phyloP scores from a whole-genome alignment of 352 stramenopile species.

The Pythium dissotocum region DNA sequence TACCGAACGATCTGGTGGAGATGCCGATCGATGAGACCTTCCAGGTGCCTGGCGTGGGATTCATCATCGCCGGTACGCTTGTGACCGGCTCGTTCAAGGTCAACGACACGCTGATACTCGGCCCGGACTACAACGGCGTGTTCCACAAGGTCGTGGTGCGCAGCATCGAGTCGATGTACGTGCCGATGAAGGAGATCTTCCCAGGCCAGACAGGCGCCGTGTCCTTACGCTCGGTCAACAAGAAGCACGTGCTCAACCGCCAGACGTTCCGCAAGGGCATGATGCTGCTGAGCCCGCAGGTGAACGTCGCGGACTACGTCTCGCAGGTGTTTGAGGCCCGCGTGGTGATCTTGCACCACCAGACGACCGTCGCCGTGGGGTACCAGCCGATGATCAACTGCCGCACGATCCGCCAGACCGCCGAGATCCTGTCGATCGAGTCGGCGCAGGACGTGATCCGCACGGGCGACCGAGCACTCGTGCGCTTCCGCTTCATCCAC shows the following conservation, averaged over 20 bases:
- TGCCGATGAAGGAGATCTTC: constrained; percentile 86
- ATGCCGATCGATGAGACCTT: constrained; percentile 90
- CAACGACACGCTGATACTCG: constrained; percentile 88
- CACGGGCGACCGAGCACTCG: constrained; percentile 88
- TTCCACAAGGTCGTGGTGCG: constrained; percentile 88
- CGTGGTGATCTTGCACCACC: constrained; percentile 94
- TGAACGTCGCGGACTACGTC: constrained; percentile 75
- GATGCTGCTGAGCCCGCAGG: constrained; percentile 84
- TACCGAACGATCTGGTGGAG: constrained; percentile 54
- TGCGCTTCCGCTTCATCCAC: constrained; percentile 91
- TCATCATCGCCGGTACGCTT: constrained; percentile 94
- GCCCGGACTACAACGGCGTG: constrained; percentile 86
- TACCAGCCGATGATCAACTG: constrained; percentile 96
- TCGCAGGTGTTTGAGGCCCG: constrained; percentile 90
- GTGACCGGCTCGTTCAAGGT: constrained; percentile 89
- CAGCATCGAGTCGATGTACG: constrained; percentile 91
- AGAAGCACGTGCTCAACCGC: constrained; percentile 81
- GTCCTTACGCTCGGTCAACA: constrained; percentile 87
- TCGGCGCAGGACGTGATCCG: constrained; percentile 83
- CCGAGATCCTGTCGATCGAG: constrained; percentile 87
- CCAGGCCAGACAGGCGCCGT: constrained; percentile 86
- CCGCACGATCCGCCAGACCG: constrained; percentile 90
- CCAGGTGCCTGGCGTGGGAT: constrained; percentile 93
- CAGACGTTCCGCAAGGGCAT: constrained; percentile 92
- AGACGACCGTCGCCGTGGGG: constrained; percentile 92